phyloP scores from a whole-genome alignment of 2,329 filamentous ascomycete genomes.

The Ophiocordyceps camponoti-saundersi region DNA sequence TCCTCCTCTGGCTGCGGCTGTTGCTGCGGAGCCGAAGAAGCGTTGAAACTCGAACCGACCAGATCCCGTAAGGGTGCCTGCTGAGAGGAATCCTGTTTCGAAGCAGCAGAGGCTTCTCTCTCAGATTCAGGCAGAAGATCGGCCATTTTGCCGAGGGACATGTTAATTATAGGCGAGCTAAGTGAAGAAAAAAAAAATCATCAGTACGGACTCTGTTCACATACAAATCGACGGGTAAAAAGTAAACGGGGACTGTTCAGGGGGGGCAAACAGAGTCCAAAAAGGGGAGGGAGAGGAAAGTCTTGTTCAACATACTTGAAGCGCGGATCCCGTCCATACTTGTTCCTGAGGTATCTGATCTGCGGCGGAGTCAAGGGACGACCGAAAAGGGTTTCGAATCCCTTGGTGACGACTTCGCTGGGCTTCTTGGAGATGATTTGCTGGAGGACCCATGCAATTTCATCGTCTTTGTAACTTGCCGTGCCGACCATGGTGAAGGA shows the following conservation, averaged over 20 bases:
- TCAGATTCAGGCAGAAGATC: neutral
- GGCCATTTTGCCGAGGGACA: neutral
- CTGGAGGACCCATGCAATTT: no score
- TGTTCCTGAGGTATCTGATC: slow-evolving; percentile 21
- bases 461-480: no score
- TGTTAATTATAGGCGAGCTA: neutral
- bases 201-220: no score
- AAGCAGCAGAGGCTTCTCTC: neutral
- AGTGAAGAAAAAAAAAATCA: no score
- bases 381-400: slow-evolving; percentile 12
- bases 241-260: no score
- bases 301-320: slow-evolving; percentile 15
- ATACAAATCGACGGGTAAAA: no score
- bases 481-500: no score
- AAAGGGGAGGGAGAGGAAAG: neutral
- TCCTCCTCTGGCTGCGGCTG: no score
- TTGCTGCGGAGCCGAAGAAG: no score
- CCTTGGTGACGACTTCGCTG: slow-evolving; percentile 9
- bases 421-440: slow-evolving; percentile 9
- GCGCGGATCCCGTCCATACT: slow-evolving; percentile 21
- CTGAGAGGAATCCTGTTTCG: neutral
- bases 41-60: no score
- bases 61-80: neutral
- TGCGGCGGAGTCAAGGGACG: slow-evolving; percentile 13
- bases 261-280: neutral